Base-by-base conservation (phyloP, 2,329 filamentous ascomycete genomes). In the Arthrobotrys sinensis region DNA sequence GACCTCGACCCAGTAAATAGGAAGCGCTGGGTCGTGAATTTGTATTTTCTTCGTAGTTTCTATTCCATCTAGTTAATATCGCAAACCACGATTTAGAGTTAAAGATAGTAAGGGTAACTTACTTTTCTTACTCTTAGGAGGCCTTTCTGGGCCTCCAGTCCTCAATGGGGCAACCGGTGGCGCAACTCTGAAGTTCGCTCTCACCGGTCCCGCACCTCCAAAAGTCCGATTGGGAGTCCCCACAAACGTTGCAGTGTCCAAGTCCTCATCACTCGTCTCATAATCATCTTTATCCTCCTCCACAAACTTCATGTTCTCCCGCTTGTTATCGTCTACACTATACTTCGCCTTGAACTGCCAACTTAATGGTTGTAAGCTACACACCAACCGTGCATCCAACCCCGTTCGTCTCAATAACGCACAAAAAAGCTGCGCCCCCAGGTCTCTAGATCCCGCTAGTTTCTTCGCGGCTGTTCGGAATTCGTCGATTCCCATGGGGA, bases 1-100 rank as follows among this genome's bases (percentile, higher is more conserved):
- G 2, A 93, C 91, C 85, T 99, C 96, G 0, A 97, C 91, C 96
- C 96, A 99, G 83, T 94, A 98, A 2, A 98, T 88, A 0, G 96
- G 96, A 82, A 91, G 93, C 0, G 89, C 84, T 0, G 93, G 94
- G 82, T 95, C 93, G 24, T 87, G 88, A 10, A 91, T 88, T 12
- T 83, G 85, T 82, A 85, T 64, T 80, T 82, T 24, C 83, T 84
- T 82, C 83, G n/a, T 46, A 52, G 24, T 72, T 76, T 57, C 72
- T 76, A 50, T 63, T 67, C 71, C 81, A 11, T 82, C 67, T 80
- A 19, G 14, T 63, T 45, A 79, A 38, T 48, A 12, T 4, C 45
- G 4, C 55, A 8, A n/a, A 14, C n/a, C 7, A n/a, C 40, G 6
- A 48, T 8, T 7, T 38, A 7, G 8, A 43, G 24, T 28, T 28